Evolutionary conservation across 306 rosid genomes (phyloP).

Genomic region (Vigna reflexopilosa): DNA sequence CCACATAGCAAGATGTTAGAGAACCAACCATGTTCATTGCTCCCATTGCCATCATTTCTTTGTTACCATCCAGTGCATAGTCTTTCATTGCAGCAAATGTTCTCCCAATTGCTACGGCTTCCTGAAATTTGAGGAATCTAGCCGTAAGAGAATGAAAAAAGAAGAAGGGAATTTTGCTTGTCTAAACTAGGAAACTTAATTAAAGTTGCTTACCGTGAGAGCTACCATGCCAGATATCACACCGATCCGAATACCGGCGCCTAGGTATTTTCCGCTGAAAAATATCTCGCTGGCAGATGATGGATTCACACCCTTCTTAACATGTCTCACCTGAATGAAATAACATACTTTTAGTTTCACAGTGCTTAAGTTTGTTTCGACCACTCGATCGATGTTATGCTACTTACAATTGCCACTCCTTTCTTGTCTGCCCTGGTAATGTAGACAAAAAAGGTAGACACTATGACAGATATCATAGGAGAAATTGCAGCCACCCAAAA

Average conservation of each 20-base stretch:
- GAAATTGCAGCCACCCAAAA: constrained; percentile 91
- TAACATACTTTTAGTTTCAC: constrained; percentile 7
- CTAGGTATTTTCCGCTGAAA: constrained; percentile 67
- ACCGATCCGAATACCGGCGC: constrained; percentile 71
- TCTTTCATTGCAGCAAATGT: constrained; percentile 86
- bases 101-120: constrained; percentile 94
- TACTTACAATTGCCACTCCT: constrained; percentile 81
- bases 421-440: constrained; percentile 73
- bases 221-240: constrained; percentile 70
- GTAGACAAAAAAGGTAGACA: constrained; percentile 74
- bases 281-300: constrained; percentile 61
- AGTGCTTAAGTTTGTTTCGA: neutral
- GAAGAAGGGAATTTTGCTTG: neutral
- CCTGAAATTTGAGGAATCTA: constrained; percentile 49
- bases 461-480: constrained; percentile 74
- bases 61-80: constrained; percentile 83
- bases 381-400: neutral
- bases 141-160: neutral
- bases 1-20: constrained; percentile 79
- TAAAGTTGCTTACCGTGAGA: constrained; percentile 66
- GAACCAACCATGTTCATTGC: constrained; percentile 88
- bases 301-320: constrained; percentile 71
- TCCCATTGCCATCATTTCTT: constrained; percentile 96
- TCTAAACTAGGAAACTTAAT: neutral
- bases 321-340: constrained; percentile 69